These are phyloP conservation scores for Gossypium gossypioides DNA, from an alignment of 441 rosid species.

Conservation along the genomic window DNA sequence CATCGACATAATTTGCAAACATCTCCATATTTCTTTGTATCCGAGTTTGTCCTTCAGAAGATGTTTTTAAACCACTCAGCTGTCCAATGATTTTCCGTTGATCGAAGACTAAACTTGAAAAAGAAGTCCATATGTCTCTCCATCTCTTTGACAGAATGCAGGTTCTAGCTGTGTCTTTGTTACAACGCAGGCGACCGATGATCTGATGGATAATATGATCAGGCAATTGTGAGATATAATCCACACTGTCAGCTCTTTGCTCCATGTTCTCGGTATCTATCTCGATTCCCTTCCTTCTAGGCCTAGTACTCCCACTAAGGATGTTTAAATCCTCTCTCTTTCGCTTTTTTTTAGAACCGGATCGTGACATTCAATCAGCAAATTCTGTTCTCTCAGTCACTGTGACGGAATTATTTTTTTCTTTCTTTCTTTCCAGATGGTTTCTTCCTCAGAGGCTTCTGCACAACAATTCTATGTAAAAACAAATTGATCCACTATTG, in stretches of 20 bases:
- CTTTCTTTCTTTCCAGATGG: not conserved
- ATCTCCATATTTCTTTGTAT: not conserved
- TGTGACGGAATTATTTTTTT: too few species aligned
- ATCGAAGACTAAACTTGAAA: constrained; percentile 20
- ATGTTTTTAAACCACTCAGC: not conserved
- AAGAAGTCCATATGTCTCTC: constrained; percentile 22
- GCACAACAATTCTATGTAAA: not conserved
- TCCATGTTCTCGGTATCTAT: constrained; percentile 5
- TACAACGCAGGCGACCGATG: constrained; percentile 19
- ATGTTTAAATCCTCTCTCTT: constrained; percentile 12
- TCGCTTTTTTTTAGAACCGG: constrained; percentile 3
- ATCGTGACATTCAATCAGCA: not conserved
- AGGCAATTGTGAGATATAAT: constrained; percentile 27
- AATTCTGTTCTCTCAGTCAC: not conserved
- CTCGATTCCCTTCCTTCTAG: not conserved
- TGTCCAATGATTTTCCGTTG: constrained; percentile 20
- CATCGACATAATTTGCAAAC: constrained; percentile 18
- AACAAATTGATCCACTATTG: not conserved
- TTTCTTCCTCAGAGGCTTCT: constrained; percentile 1
- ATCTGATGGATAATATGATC: constrained; percentile 26
- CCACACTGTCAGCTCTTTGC: constrained; percentile 10
- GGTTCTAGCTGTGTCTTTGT: constrained; percentile 28
- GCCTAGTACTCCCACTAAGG: constrained; percentile 7
- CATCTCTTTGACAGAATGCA: constrained; percentile 29
- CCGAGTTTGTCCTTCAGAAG: not conserved